phyloP scores from a whole-genome alignment of 2,329 filamentous ascomycete genomes.

The Madurella fahalii region DNA sequence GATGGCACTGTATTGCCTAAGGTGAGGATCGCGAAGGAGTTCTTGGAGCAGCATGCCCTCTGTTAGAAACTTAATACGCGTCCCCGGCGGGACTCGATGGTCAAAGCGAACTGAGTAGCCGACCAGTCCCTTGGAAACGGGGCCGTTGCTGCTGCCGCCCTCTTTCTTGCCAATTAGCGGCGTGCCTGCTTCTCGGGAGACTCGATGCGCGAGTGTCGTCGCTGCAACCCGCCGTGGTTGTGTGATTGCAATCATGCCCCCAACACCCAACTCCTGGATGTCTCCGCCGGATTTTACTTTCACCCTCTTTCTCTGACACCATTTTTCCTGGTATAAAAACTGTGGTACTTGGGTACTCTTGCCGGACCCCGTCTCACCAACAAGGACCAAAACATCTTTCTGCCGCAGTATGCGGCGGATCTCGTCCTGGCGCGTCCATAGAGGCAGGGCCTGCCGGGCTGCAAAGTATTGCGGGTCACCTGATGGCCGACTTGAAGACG shows the following conservation, averaged over 20 bases:
- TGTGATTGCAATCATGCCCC: constrained; percentile 85
- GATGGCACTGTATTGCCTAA: constrained; percentile 82
- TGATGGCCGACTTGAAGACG: not conserved
- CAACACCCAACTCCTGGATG: constrained; percentile 50
- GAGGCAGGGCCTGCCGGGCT: constrained; percentile 67
- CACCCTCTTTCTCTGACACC: constrained; percentile 64
- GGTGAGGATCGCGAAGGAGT: constrained; percentile 75
- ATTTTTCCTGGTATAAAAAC: constrained; percentile 73
- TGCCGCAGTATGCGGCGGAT: constrained; percentile 62
- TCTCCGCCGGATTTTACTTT: constrained; percentile 37
- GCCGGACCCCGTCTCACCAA: constrained; percentile 92
- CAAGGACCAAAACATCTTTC: constrained; percentile 74
- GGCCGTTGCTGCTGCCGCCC: constrained; percentile 23
- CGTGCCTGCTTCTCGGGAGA: constrained; percentile 69
- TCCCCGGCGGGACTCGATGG: constrained; percentile 74
- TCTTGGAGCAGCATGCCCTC: constrained; percentile 97
- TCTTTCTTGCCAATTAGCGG: constrained; percentile 35
- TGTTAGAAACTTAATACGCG: constrained; percentile 87
- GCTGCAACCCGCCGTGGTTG: constrained; percentile 92
- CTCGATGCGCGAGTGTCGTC: constrained; percentile 81
- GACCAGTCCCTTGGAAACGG: constrained; percentile 54
- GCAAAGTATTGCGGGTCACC: constrained; percentile 35
- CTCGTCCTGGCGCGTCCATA: constrained; percentile 68
- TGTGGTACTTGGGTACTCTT: constrained; percentile 97
- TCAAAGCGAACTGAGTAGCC: constrained; percentile 97